Evolutionary conservation across 805 yeast species (phyloP).

Genomic region (Hanseniaspora taiwanica): DNA sequence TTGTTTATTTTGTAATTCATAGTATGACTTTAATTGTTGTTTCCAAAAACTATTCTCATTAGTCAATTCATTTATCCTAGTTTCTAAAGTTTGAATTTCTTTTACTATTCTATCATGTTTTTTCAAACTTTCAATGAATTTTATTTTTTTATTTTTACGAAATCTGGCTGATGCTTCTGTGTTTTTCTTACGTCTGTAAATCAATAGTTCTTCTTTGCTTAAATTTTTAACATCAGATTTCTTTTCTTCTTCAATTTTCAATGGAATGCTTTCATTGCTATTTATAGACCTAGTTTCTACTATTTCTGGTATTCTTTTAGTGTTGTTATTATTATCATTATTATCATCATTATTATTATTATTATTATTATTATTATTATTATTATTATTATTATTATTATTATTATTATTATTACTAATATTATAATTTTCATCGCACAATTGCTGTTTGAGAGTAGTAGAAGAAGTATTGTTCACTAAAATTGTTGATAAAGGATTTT

Average conservation of each 20-base stretch:
- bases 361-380: too few relatives aligned
- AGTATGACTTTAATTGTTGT: slow-evolving; percentile 13
- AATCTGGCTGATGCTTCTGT: slow-evolving; percentile 93
- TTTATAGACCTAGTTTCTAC: too few relatives aligned
- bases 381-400: too few relatives aligned
- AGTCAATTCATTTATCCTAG: slow-evolving; percentile 12
- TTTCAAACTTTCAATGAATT: slow-evolving; percentile 13
- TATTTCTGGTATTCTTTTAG: too few relatives aligned
- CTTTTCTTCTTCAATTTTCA: slow-evolving; percentile 3
- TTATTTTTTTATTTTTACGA: slow-evolving; percentile 36
- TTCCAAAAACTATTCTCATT: slow-evolving; percentile 22
- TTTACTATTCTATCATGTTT: slow-evolving; percentile 12
- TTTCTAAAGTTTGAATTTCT: slow-evolving; percentile 13
- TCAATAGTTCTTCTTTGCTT: slow-evolving; percentile 9
- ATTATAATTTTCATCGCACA: too few relatives aligned
- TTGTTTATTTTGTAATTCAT: slow-evolving; percentile 17
- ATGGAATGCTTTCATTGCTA: not conserved
- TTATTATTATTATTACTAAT: too few relatives aligned
- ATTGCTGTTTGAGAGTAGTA: too few relatives aligned
- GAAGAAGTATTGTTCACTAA: too few relatives aligned
- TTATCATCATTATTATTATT: too few relatives aligned
- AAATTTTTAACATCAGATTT: slow-evolving; percentile 4
- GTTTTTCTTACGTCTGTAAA: slow-evolving; percentile 72
- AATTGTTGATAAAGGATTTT: too few relatives aligned
- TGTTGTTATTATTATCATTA: too few relatives aligned